Conservation (phyloP, 2,329 filamentous ascomycete species). For the Beauveria scarabaeidicola region DNA sequence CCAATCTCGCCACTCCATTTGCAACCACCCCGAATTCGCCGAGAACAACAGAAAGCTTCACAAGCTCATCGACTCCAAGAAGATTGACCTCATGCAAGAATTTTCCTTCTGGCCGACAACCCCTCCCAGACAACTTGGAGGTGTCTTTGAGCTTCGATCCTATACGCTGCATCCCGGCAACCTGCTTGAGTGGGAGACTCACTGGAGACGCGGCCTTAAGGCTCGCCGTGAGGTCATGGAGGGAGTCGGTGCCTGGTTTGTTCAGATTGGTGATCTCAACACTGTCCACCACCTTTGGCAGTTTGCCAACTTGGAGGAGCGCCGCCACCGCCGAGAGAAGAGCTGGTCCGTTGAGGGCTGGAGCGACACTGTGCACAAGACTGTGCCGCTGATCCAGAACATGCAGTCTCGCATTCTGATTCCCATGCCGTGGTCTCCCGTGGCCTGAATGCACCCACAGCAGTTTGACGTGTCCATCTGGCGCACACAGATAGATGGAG, state of each 20-base stretch:
- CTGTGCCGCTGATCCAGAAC: constrained; percentile 87
- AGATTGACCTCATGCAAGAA: constrained; percentile 93
- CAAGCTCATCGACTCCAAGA: constrained; percentile 74
- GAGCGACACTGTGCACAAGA: constrained; percentile 97
- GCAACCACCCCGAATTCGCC: constrained; percentile 71
- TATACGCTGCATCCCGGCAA: constrained; percentile 96
- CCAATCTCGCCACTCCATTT: constrained; percentile 77
- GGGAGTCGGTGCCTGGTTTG: constrained; percentile 96
- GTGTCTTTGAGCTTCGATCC: constrained; percentile 89
- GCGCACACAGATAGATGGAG: constrained; percentile 8
- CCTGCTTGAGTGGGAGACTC: constrained; percentile 95
- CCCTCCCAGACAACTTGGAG: constrained; percentile 78
- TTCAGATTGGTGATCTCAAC: constrained; percentile 95
- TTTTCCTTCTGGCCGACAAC: constrained; percentile 99
- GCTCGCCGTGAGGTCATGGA: constrained; percentile 96
- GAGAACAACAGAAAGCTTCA: constrained; percentile 81
- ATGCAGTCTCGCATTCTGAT: constrained; percentile 95
- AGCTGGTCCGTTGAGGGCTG: constrained; percentile 94
- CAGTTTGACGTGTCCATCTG: constrained; percentile 3
- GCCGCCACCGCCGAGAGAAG: constrained; percentile 81
- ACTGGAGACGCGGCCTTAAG: constrained; percentile 88
- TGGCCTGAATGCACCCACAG: constrained; percentile 47
- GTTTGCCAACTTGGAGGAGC: constrained; percentile 92
- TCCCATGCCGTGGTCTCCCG: constrained; percentile 93
- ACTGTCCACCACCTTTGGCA: constrained; percentile 98